Conservation (phyloP, 192 early-diverging fungal species). For the Allomyces javanicus region DNA sequence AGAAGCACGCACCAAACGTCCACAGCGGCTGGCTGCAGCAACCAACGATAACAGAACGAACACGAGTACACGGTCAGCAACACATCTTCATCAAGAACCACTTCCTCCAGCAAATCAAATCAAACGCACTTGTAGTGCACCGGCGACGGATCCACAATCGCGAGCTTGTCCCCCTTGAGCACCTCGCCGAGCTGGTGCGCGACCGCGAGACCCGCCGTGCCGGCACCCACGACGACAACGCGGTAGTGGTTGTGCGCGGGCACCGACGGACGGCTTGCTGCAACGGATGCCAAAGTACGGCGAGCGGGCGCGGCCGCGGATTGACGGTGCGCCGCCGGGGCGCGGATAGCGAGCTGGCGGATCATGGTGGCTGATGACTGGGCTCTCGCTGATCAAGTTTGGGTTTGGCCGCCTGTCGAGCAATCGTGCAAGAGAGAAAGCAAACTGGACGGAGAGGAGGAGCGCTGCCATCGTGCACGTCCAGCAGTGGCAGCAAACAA, state of each 20-base stretch:
- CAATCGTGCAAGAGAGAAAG: too few species aligned
- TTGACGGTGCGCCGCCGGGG: too few species aligned
- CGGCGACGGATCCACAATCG: slow-evolving; percentile 51
- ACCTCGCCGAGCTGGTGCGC: slow-evolving; percentile 42
- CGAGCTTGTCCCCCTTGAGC: slow-evolving; percentile 42
- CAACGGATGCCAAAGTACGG: too few species aligned
- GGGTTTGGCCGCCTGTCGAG: too few species aligned
- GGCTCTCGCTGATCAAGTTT: too few species aligned
- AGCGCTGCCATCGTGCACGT: too few species aligned
- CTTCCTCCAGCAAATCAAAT: neutral
- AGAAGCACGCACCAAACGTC: slow-evolving; percentile 37
- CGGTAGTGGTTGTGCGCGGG: slow-evolving; percentile 8
- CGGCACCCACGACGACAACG: slow-evolving; percentile 26
- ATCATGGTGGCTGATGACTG: too few species aligned
- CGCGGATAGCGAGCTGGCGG: too few species aligned
- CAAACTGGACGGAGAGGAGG: too few species aligned
- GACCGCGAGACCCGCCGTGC: slow-evolving; percentile 30
- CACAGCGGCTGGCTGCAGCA: slow-evolving; percentile 62
- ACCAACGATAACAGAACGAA: neutral
- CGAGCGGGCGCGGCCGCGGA: too few species aligned
- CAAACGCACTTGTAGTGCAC: slow-evolving; percentile 31
- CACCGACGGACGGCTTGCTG: neutral
- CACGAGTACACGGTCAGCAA: neutral
- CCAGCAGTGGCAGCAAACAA: too few species aligned
- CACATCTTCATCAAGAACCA: neutral